A percentile compares a stretch with the other conserved stretches of the same genome.
phyloP scores from a whole-genome alignment of 2,329 filamentous ascomycete genomes.

The Ophiosphaerella korrae region DNA sequence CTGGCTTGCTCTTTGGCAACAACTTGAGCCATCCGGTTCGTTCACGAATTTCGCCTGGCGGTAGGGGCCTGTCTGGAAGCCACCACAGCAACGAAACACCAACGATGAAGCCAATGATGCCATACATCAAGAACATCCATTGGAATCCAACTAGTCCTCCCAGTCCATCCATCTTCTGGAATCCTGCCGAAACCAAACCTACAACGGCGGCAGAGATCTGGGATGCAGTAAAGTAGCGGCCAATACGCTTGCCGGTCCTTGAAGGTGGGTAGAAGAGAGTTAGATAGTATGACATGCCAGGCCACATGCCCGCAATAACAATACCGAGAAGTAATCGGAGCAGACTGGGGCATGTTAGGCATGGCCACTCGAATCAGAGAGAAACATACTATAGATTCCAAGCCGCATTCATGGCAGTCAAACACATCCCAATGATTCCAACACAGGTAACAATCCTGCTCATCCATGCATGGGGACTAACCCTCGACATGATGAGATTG shows the following conservation, averaged over 20 bases:
- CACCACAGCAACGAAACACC: conserved; percentile 82
- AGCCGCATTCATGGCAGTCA: conserved; percentile 78
- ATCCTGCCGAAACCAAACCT: conserved; percentile 85
- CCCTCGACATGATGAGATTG: conserved; percentile 83
- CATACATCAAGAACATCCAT: conserved; percentile 93
- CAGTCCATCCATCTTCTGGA: conserved; percentile 85
- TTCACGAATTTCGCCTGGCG: conserved; percentile 67
- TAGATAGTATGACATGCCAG: conserved; percentile 90
- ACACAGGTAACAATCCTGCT: conserved; percentile 87
- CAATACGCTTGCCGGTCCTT: conserved; percentile 84
- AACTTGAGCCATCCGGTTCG: conserved; percentile 63
- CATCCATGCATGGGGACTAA: conserved; percentile 91
- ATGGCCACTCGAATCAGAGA: background rate
- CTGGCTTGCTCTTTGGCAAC: conserved; percentile 72
- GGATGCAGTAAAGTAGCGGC: conserved; percentile 85
- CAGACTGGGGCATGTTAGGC: conserved; percentile 51
- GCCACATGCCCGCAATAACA: conserved; percentile 93
- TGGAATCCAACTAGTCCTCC: conserved; percentile 80
- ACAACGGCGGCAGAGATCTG: conserved; percentile 90
- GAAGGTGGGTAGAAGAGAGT: conserved; percentile 91
- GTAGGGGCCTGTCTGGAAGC: conserved; percentile 81
- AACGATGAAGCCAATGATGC: conserved; percentile 72
- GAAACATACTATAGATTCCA: conserved; percentile 77
- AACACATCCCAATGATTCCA: conserved; percentile 80
- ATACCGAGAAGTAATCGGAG: conserved; percentile 83